phyloP scores from a whole-genome alignment of 2,329 filamentous ascomycete genomes.

The Apiospora pterosperma region DNA sequence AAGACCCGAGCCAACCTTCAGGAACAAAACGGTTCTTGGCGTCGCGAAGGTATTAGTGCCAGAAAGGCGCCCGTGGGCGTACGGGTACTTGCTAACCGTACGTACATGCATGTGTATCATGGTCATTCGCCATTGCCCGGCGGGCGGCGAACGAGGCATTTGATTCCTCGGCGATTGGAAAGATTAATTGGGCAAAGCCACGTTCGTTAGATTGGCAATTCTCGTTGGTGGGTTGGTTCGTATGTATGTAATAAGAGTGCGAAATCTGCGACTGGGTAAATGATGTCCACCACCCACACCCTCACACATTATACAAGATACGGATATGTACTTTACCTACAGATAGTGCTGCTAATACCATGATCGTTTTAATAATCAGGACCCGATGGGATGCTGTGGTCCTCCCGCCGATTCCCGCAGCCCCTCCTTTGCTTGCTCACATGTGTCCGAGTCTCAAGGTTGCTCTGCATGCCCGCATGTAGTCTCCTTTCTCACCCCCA shows the following conservation, averaged over 20 bases:
- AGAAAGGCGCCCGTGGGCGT: background rate
- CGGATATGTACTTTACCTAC: too few species aligned
- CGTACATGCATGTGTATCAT: too few species aligned
- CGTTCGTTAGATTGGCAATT: too few species aligned
- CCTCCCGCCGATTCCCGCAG: background rate
- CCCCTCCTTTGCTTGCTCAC: background rate
- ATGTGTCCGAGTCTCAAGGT: background rate
- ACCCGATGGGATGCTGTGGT: background rate
- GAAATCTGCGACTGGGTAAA: background rate
- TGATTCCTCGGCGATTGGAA: too few species aligned
- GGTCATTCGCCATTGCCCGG: too few species aligned
- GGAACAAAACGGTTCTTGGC: slow-evolving; percentile 1
- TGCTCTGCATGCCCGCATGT: background rate
- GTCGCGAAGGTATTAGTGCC: background rate
- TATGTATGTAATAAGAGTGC: too few species aligned
- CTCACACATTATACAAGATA: background rate
- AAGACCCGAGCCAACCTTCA: background rate
- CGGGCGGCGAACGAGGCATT: too few species aligned
- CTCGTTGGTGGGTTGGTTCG: too few species aligned
- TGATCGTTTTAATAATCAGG: background rate
- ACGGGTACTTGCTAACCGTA: background rate
- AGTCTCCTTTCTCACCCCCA: slow-evolving; percentile 1
- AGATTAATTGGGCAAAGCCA: too few species aligned
- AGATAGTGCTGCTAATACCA: too few species aligned
- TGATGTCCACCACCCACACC: background rate